Evolutionary conservation across 805 yeast genomes (phyloP).

Genomic region (Candida hungchunana): DNA sequence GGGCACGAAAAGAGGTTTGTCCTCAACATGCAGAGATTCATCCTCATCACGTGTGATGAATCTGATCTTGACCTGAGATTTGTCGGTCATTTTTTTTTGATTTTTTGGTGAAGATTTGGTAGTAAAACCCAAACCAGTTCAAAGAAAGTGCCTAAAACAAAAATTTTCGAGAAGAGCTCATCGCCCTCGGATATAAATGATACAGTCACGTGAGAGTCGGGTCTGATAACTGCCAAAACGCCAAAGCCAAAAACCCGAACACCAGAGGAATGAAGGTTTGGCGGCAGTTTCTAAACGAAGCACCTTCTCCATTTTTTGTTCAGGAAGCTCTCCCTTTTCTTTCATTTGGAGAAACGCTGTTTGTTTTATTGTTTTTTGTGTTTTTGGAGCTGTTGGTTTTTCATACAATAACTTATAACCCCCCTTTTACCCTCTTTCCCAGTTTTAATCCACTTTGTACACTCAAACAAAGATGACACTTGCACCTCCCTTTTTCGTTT

Average conservation of each 20-base stretch:
- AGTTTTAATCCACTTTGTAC: not conserved
- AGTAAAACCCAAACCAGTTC: not conserved
- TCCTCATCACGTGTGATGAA: slow-evolving; percentile 85
- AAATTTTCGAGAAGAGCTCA: slow-evolving; percentile 4
- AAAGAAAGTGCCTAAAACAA: not conserved
- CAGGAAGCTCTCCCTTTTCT: no score
- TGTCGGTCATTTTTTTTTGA: slow-evolving; percentile 24
- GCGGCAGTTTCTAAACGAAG: no score
- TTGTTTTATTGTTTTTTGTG: no score
- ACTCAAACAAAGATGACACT: slow-evolving; percentile 8
- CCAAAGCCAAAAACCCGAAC: no score
- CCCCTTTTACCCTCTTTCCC: no score
- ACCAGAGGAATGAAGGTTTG: no score
- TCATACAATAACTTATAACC: no score
- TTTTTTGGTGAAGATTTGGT: not conserved
- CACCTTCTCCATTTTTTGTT: no score
- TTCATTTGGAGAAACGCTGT: no score
- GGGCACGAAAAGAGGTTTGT: slow-evolving; percentile 86
- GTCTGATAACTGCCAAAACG: no score
- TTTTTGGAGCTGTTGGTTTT: no score
- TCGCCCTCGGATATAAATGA: not conserved
- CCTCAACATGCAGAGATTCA: slow-evolving; percentile 67
- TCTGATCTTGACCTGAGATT: slow-evolving; percentile 73
- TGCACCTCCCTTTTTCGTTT: slow-evolving; percentile 60
- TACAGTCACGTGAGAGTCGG: no score